phyloP scores from a whole-genome alignment of 768 basidiomycete genomes.

The Sistotremastrum niveocremeum region DNA sequence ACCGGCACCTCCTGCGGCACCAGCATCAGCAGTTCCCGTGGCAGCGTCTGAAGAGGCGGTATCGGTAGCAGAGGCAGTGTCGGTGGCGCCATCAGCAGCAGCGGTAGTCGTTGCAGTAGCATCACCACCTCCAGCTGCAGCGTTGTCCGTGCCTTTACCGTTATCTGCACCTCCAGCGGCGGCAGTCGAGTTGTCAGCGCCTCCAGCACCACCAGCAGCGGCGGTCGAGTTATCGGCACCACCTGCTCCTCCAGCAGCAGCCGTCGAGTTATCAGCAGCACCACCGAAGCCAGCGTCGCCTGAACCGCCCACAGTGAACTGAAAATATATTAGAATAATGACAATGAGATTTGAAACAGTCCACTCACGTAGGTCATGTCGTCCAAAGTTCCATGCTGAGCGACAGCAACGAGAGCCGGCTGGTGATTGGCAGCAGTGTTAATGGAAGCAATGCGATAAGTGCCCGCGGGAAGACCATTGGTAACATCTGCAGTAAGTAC shows the following conservation, averaged over 20 bases:
- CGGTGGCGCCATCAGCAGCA: slow-evolving; percentile 3
- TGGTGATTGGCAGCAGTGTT: slow-evolving; percentile 45
- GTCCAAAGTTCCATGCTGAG: slow-evolving; percentile 47
- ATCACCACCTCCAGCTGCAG: background rate
- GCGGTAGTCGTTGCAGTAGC: background rate
- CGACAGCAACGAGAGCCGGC: slow-evolving; percentile 42
- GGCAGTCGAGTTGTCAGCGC: slow-evolving; percentile 4
- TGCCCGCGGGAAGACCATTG: slow-evolving; percentile 19
- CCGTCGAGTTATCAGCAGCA: slow-evolving; percentile 3
- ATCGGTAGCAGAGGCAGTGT: slow-evolving; percentile 2
- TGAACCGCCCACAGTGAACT: slow-evolving; percentile 22
- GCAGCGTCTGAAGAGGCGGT: background rate
- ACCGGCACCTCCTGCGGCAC: background rate
- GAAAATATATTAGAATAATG: slow-evolving; percentile 3
- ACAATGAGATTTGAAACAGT: slow-evolving; percentile 3
- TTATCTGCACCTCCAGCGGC: slow-evolving; percentile 7
- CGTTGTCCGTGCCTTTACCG: slow-evolving; percentile 1
- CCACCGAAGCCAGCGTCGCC: slow-evolving; percentile 8
- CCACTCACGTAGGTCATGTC: slow-evolving; percentile 44
- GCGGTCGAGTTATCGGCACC: slow-evolving; percentile 4
- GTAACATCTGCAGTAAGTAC: slow-evolving; percentile 16
- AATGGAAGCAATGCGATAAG: slow-evolving; percentile 38
- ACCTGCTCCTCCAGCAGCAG: slow-evolving; percentile 4
- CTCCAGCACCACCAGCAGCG: slow-evolving; percentile 5
- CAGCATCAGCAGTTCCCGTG: background rate